Percentiles rank a stretch among this genome's conserved stretches.
phyloP scores from a whole-genome alignment of 2,329 filamentous ascomycete genomes.

The Fusarium sarcochroum region DNA sequence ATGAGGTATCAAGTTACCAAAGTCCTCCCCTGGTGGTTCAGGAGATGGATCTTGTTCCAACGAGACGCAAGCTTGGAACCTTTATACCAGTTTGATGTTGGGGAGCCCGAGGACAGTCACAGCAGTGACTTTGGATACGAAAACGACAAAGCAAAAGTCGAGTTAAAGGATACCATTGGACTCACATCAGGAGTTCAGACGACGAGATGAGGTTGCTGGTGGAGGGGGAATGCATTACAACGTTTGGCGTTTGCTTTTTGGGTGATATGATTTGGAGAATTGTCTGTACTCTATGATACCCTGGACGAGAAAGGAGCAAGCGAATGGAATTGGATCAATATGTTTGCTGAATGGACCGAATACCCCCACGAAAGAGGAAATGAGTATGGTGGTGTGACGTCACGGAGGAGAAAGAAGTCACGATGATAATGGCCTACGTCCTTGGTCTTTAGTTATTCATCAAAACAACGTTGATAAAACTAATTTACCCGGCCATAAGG shows the following conservation, averaged over 20 bases:
- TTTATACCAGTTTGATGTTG: constrained; percentile 59
- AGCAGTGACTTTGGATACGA: constrained; percentile 52
- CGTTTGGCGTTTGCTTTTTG: constrained; percentile 32
- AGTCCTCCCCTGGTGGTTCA: constrained; percentile 72
- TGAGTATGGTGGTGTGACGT: constrained; percentile 26
- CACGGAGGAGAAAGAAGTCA: constrained; percentile 12
- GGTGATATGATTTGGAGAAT: constrained; percentile 26
- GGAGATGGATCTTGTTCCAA: constrained; percentile 67
- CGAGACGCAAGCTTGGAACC: constrained; percentile 59
- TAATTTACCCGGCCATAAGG: neutral
- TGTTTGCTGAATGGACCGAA: constrained; percentile 16
- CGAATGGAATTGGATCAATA: constrained; percentile 38
- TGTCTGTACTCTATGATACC: constrained; percentile 46
- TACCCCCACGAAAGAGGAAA: constrained; percentile 10
- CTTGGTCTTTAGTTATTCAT: constrained; percentile 17
- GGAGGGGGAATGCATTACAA: constrained; percentile 16
- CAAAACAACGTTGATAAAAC: constrained; percentile 1
- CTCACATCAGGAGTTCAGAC: constrained; percentile 46
- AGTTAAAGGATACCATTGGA: constrained; percentile 56
- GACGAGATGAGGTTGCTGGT: constrained; percentile 17
- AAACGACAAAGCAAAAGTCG: constrained; percentile 57
- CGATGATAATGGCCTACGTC: constrained; percentile 12
- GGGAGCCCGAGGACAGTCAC: constrained; percentile 51
- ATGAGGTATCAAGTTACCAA: constrained; percentile 70
- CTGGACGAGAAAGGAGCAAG: constrained; percentile 39